Evolutionary conservation across 2,329 filamentous ascomycete species (phyloP).

Genomic region (Chrysoporthe austroafricana): DNA sequence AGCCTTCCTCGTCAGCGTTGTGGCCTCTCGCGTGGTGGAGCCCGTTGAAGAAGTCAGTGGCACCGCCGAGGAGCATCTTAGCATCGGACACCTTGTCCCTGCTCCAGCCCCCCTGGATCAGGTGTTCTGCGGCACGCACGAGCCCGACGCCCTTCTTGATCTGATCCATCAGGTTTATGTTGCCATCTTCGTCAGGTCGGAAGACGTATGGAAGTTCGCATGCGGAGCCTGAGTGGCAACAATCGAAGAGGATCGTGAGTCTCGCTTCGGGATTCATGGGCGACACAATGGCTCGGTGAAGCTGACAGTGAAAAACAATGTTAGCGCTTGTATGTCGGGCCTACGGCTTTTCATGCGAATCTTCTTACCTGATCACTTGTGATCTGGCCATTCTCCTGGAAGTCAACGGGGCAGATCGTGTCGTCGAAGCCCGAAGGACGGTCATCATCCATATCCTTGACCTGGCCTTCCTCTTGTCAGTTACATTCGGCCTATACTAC

Average conservation of each 20-base stretch:
- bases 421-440: conserved; percentile 48
- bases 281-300: conserved; percentile 57
- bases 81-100: conserved; percentile 53
- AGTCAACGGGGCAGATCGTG: conserved; percentile 59
- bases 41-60: conserved; percentile 57
- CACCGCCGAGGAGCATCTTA: conserved; percentile 54
- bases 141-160: conserved; percentile 55
- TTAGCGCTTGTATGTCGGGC: conserved; percentile 6
- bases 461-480: conserved; percentile 41
- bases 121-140: conserved; percentile 50
- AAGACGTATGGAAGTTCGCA: conserved; percentile 63
- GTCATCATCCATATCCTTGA: conserved; percentile 48
- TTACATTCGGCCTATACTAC: conserved; percentile 3
- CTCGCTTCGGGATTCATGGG: conserved; percentile 53
- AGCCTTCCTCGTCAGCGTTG: conserved; percentile 46
- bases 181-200: conserved; percentile 58
- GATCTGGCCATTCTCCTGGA: conserved; percentile 55
- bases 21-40: conserved; percentile 50
- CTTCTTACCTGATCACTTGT: conserved; percentile 46
- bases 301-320: conserved; percentile 27
- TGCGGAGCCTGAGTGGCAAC: conserved; percentile 64
- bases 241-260: conserved; percentile 62
- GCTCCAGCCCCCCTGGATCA: conserved; percentile 55
- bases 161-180: conserved; percentile 59
- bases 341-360: not conserved